Evolutionary conservation across 176 grass and related monocot genomes (phyloP), one percentile per base, ranked within the genome.

Genomic region (Oryza meyeriana): DNA sequence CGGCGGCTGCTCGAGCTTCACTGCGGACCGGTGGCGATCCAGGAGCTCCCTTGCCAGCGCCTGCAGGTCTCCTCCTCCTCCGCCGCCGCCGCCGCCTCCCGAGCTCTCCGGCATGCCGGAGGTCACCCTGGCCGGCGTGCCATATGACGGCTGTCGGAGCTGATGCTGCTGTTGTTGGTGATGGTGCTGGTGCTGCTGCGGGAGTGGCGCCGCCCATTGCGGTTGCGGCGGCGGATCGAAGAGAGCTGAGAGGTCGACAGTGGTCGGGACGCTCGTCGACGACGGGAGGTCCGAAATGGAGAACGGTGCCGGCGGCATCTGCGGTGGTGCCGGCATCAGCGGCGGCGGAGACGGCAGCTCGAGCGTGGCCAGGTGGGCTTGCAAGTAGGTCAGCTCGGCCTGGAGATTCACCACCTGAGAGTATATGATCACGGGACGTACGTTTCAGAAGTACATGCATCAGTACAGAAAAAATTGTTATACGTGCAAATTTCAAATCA

Each of bases 51-150:
- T 88, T 20, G 96, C 96, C 72, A 99, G 85, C 42, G 82, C 85
- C 85, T 99, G 96, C 68, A 99, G 93, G 66, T 99, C 96, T n/a
- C 94, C n/a, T n/a, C n/a, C n/a, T n/a, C n/a, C n/a, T n/a, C n/a
- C n/a, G n/a, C n/a, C n/a, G n/a, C n/a, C 84, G 6, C 55, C 22
- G 52, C 83, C 85, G 1, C 78, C 84, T 8, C 66, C 80, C 22
- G 83, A 86, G 35, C 66, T 77, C 66, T 86, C 88, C 0, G 29
- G 61, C 88, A 90, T 82, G 73, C 73, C 67, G 58, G 70, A 61
- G 48, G 50, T 31, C 32, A 8, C 82, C 76, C 48, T 90, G 80
- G 64, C 69, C 44, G 26, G 79, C 52, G 25, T 14, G 45, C 78
- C 88, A 4, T 61, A 89, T 9, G 68, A 20, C 34, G 81, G 66